Evolutionary conservation across 805 yeast genomes (phyloP).

Genomic region (Candida pini): DNA sequence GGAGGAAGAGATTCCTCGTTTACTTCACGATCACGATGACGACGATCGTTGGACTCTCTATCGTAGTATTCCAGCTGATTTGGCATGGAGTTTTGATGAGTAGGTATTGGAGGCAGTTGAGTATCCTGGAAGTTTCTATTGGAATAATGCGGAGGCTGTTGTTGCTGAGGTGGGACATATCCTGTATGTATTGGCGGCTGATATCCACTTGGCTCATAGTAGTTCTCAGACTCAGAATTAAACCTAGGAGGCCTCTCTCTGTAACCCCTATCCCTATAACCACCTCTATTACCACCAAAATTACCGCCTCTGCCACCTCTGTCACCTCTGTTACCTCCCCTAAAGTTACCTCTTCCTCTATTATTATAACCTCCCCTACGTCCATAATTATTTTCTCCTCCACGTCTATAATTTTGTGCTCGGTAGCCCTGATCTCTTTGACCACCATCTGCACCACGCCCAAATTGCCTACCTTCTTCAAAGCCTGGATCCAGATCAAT

Average conservation of each 20-base stretch:
- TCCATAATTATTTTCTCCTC: conserved; percentile 23
- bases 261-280: conserved; percentile 18
- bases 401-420: conserved; percentile 2
- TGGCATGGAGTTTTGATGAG: conserved; percentile 3
- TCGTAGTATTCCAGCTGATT: no score
- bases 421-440: conserved; percentile 42
- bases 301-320: conserved; percentile 8
- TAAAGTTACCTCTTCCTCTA: conserved; percentile 6
- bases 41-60: no score
- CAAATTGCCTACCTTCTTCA: conserved; percentile 91
- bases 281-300: conserved; percentile 1
- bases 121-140: background rate
- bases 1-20: conserved; percentile 10
- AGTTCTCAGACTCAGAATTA: background rate
- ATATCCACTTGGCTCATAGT: background rate
- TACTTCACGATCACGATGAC: no score
- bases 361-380: conserved; percentile 11
- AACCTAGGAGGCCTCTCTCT: conserved; percentile 20
- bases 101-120: conserved; percentile 1
- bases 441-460: conserved; percentile 90
- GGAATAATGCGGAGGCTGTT: background rate
- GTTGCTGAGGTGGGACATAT: no score
- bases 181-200: no score
- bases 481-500: conserved; percentile 97
- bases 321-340: conserved; percentile 22